Evolutionary conservation across 2,329 filamentous ascomycete species (phyloP), one percentile per base, ranked within the genome.

Genomic region (Aspergillus flavus): DNA sequence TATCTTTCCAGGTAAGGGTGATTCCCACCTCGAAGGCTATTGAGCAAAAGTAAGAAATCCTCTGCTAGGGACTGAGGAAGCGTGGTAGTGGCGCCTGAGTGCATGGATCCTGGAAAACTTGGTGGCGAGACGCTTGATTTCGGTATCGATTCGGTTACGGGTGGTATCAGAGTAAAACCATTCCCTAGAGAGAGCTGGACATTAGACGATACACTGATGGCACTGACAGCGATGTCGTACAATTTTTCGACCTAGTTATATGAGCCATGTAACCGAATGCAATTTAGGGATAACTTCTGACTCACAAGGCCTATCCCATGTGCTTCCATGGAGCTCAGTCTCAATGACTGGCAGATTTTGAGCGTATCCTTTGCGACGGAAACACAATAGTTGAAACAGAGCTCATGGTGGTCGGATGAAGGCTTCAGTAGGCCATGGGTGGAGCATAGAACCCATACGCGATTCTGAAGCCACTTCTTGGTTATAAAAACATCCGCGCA

Each of bases 381-480:
- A 28, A 76, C 72, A 12, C 79, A 76, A 58, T 79, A 81, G 16
- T 75, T 69, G 23, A 76, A 77, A 23, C 71, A 72, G 34, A 81
- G 65, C 53, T 80, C 78, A 9, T 70, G 69, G 21, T 77, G 75
- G 6, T 79, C 77, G 0, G 78, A 75, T 12, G 69, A 57, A 12
- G 74, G 69, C 28, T 70, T 66, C 6, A 81, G 64, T 10, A 81
- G 69, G 14, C 76, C 76, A 65, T 81, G 79, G 4, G 75, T 77
- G 21, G 77, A 70, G 59, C 78, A 80, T 10, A 81, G 67, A 36
- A 78, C 73, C 79, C 79, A 81, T 11, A 81, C 63, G 11, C 79
- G 75, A 43, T 81, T 80, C 34, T 79, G 72, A 7, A 80, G 72
- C 79, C 79, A 81, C 64, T 80, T 78, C 61, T 81, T 78, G 2